Conservation (phyloP, 768 basidiomycete species). For the Hydnum rufescens region DNA sequence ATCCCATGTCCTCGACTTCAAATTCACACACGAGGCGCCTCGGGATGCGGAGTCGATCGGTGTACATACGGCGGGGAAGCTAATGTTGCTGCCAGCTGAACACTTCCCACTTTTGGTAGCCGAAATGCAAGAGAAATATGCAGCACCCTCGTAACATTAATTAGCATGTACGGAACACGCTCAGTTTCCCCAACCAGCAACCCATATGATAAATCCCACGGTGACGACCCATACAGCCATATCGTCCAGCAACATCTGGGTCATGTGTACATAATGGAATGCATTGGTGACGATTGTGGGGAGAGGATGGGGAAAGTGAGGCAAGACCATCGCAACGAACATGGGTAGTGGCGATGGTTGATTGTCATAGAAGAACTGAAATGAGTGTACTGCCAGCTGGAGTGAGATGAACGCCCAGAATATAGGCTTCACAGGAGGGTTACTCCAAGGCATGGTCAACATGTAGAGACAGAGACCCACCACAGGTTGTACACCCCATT, state of each 20-base stretch:
- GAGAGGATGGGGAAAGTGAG: conserved; percentile 44
- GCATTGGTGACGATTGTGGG: conserved; percentile 40
- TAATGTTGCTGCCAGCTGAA: conserved; percentile 35
- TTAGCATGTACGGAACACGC: not conserved
- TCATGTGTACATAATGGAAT: conserved; percentile 51
- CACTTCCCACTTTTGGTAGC: conserved; percentile 25
- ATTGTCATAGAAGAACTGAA: conserved; percentile 48
- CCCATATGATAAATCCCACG: conserved; percentile 40
- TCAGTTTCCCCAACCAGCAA: conserved; percentile 25
- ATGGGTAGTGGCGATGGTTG: conserved; percentile 39
- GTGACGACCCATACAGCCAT: conserved; percentile 51
- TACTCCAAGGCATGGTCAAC: conserved; percentile 24
- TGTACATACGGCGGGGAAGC: conserved; percentile 42
- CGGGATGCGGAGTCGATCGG: conserved; percentile 52
- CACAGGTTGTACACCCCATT: not conserved
- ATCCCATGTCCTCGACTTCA: conserved; percentile 30
- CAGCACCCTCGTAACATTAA: not conserved
- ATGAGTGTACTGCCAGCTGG: conserved; percentile 48
- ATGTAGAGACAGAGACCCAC: conserved; percentile 26
- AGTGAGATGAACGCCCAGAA: conserved; percentile 67
- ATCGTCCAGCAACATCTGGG: conserved; percentile 47
- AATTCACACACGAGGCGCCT: conserved; percentile 32
- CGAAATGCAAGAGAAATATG: not conserved
- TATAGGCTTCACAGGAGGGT: conserved; percentile 65
- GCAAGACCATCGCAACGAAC: conserved; percentile 37